Base-by-base conservation (phyloP, 225 moss, liverwort and hornwort genomes). In the Sphagnum contortum region DNA sequence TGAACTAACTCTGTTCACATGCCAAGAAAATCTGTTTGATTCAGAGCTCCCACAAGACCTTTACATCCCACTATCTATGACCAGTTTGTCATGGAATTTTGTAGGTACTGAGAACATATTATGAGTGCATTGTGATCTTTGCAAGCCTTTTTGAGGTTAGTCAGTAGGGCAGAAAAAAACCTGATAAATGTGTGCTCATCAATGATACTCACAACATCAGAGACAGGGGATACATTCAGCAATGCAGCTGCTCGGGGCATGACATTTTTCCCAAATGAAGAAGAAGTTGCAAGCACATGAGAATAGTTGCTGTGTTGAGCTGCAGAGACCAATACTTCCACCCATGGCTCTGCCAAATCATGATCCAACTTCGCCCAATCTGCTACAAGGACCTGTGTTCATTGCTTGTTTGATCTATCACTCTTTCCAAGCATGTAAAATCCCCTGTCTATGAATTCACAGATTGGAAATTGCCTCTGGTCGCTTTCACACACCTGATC, bases 281-380 rank as follows among this genome's bases (percentile, higher is more conserved):
- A 78, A 44, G 91, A 78, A 61, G 91, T 89, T 60, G 89, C 72
- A 54, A 91, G 45, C 57, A 95, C 71, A 71, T 95, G 91, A 5
- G 94, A 91, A 69, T 88, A 95, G 49, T 88, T 86, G 57, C 87
- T 82, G 51, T 71, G 75, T 48, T 77, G 81, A 68, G 86, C 83
- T 55, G 80, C 88, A 57, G 71, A 59, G 12, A 79, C 71, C 57
- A 95, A 72, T 47, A 85, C 71, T 73, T 88, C 89, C 61, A 91
- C 94, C 94, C 94, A 95, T 63, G 91, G 91, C 71, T 95, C 94
- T 48, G 86, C 94, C 79, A 89, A 84, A 53, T 81, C 86, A 65
- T 89, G 86, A 61, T 88, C 81, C 64, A 88, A 73, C 69, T 86
- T 86, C 63, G 87, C 80, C 59, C 78, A 92, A 65, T 96, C 90